These are phyloP conservation scores for Ceratocystiopsis brevicomis DNA, from an alignment of 2,329 filamentous ascomycete species.

Conservation along the genomic window DNA sequence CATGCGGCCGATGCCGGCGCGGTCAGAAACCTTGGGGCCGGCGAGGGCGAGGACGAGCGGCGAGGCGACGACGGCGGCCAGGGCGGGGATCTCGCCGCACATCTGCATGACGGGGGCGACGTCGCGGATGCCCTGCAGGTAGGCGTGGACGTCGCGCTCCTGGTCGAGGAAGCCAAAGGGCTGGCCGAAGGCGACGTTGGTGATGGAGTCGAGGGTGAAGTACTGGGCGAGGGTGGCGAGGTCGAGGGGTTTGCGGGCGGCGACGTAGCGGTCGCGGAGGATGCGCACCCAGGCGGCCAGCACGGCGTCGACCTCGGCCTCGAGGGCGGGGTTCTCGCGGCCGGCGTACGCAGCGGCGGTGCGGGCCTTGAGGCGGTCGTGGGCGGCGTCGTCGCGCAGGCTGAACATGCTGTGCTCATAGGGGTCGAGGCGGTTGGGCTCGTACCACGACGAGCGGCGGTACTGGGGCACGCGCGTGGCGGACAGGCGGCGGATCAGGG, in stretches of 20 bases:
- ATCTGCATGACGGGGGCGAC: constrained; percentile 21
- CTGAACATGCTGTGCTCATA: constrained; percentile 29
- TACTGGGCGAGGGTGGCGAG: constrained; percentile 25
- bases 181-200: constrained; percentile 25
- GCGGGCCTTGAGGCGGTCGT: constrained; percentile 14
- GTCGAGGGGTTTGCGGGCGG: constrained; percentile 18
- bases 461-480: constrained; percentile 13
- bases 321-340: constrained; percentile 12
- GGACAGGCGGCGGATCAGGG: constrained; percentile 14
- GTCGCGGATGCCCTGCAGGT: constrained; percentile 21
- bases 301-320: constrained; percentile 11
- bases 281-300: constrained; percentile 7
- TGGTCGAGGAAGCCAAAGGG: constrained; percentile 24
- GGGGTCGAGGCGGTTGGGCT: constrained; percentile 27
- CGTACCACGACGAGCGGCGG: constrained; percentile 21
- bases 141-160: constrained; percentile 25
- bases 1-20: constrained; percentile 12
- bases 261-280: constrained; percentile 9
- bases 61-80: constrained; percentile 9
- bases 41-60: constrained; percentile 17
- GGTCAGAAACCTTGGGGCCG: constrained; percentile 14
- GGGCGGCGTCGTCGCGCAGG: constrained; percentile 13
- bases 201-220: constrained; percentile 32
- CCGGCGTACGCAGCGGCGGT: constrained; percentile 13
- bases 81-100: constrained; percentile 20